Evolutionary conservation across 2,329 filamentous ascomycete species (phyloP), one percentile per base, ranked within the genome.

Genomic region (Penicillium decumbens): DNA sequence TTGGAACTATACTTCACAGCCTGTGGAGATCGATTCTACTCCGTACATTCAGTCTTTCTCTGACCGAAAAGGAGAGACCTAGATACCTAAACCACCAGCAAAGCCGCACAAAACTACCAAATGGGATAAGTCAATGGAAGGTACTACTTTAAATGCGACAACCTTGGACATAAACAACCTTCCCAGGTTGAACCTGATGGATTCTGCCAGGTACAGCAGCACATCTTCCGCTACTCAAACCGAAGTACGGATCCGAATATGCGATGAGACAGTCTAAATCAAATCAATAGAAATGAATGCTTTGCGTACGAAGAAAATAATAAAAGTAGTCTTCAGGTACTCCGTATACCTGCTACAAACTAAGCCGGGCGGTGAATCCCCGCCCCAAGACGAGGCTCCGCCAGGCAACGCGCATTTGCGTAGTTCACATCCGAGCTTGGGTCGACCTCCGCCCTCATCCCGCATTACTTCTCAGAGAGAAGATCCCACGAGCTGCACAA

Each of bases 381-480:
- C 33, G 33, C 33, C 9, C 33, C 7, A 37, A 23, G 33, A 37
- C 33, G 33, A 37, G 33, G 33, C 33, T 37, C 33, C 32, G 32
- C 33, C 15, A 45, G 33, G 24, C 25, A 12, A 13, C n/a, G 23
- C 20, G 42, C 20, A 48, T 54, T 49, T 39, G 51, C 51, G 49
- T 51, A 45, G 51, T 54, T 54, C 49, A 45, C 49, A 38, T 51
- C 51, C 48, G 42, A 54, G 51, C 48, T 50, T 33, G 42, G 45
- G 23, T 32, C 44, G 38, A 25, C 42, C 23, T 41, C 39, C 41
- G 33, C 39, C 7, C 49, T 42, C 18, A 40, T 35, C 48, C 33
- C 45, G 18, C 44, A 27, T 45, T 42, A 12, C 23, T 23, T 3
- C 40, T 25, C 28, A 20, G 33, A 20, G 8, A 10, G 15, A 35